These are phyloP conservation scores for Globisporangium cystogenes DNA, from an alignment of 352 stramenopile genomes.

Conservation along the genomic window DNA sequence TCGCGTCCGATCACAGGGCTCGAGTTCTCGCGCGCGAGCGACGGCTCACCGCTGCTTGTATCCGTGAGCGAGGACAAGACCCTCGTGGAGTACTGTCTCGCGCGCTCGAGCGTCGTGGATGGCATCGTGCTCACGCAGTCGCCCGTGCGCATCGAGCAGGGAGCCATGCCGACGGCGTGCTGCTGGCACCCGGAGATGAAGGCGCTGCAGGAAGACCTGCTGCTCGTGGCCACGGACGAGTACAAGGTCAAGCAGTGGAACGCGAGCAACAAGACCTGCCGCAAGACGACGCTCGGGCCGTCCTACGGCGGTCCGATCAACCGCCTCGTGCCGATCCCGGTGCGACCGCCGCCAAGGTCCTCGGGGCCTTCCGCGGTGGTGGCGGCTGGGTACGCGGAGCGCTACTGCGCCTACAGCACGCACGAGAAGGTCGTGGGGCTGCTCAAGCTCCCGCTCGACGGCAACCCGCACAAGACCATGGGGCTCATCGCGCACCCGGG, in stretches of 20 bases:
- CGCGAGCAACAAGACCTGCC: constrained; percentile 86
- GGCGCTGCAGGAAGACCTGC: constrained; percentile 79
- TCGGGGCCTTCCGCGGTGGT: background rate
- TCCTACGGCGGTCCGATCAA: constrained; percentile 90
- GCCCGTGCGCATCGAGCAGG: constrained; percentile 80
- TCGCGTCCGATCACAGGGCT: constrained; percentile 83
- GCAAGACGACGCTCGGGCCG: constrained; percentile 86
- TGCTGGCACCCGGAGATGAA: constrained; percentile 87
- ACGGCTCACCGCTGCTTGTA: constrained; percentile 76
- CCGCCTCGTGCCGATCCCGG: constrained; percentile 56
- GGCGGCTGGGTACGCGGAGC: constrained; percentile 22
- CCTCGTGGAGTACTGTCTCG: constrained; percentile 88
- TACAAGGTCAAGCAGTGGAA: constrained; percentile 95
- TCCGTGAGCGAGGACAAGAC: constrained; percentile 84
- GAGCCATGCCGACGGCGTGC: constrained; percentile 78
- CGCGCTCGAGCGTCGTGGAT: constrained; percentile 73
- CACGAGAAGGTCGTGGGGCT: constrained; percentile 82
- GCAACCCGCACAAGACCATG: constrained; percentile 90
- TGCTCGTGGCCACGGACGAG: constrained; percentile 88
- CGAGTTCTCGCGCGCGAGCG: constrained; percentile 75
- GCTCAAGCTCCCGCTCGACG: constrained; percentile 88
- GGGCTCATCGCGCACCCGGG: constrained; percentile 90
- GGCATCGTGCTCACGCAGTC: constrained; percentile 77
- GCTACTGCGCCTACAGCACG: constrained; percentile 81
- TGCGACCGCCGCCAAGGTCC: background rate